Evolutionary conservation across 371 early-diverging fungal species (phyloP), one percentile per base, ranked within the genome.

Genomic region (Saksenaea oblongispora): DNA sequence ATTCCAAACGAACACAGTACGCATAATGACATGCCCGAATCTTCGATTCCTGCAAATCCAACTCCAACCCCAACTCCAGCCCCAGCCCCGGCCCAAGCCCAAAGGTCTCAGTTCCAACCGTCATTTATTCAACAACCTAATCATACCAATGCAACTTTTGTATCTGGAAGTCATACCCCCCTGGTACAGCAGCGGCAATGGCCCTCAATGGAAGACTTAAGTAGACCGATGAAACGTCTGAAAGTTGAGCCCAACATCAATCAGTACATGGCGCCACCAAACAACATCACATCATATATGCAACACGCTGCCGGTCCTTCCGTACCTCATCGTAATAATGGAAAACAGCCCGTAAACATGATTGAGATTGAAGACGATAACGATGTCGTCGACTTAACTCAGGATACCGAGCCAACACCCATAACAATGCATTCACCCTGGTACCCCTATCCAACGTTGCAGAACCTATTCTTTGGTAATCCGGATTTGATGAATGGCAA

Each of bases 361-460:
- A 17, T 37, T 4, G 22, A 37, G 5, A 35, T 62, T 36, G 55
- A 53, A 10, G 54, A 54, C 27, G 59, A 66, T 18, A 58, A 59
- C 42, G 59, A 64, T 31, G n/a, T 63, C 10, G 53, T 68, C 51
- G 69, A 68, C 28, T 42, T 68, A 15, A 68, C 69, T 42, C 0
- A 11, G 15, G 27, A 39, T 15, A 34, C 15, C 28, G 59, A 47
- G 0, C n/a, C 26, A 22, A 11, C n/a, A 18, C 9, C 51, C 4
- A 22, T 8, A n/a, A 17, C 22, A 0, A 22, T 22, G 22, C 18
- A 22, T 18, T 11, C 51, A 22, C 22, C 24, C 22, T 10, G 10
- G 22, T 0, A 17, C n/a, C 22, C 51, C 3, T 47, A 18, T 22
- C 24, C 51, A 5, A 8, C 51, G 24, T n/a, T 47, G 11, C 22